Percentiles rank a stretch among this genome's conserved stretches.
These are phyloP conservation scores for Syzygium oleosum DNA, from an alignment of 345 rosid genomes.

Conservation along the genomic window DNA sequence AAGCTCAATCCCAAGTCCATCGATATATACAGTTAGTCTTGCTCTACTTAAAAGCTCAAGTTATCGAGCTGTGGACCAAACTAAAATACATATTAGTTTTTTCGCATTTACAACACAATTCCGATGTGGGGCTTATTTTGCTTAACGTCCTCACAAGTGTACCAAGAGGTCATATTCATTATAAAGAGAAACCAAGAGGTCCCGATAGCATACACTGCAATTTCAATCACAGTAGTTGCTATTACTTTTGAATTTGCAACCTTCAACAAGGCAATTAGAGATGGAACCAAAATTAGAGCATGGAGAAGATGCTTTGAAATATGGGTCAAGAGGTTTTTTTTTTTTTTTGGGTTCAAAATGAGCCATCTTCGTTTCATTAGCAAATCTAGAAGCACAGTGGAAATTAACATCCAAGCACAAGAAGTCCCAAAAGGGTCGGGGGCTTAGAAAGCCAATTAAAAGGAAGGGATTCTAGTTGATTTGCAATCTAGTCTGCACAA, in stretches of 20 bases:
- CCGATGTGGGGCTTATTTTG: accelerated
- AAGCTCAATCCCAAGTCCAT: accelerated
- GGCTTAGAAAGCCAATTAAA: neutral
- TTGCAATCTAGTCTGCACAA: neutral
- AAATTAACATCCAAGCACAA: neutral
- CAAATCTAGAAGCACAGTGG: neutral
- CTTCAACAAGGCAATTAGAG: neutral
- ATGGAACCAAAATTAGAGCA: neutral
- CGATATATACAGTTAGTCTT: accelerated
- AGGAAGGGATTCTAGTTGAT: neutral
- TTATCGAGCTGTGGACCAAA: accelerated
- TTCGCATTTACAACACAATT: accelerated
- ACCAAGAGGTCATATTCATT: neutral
- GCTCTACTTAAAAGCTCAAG: neutral
- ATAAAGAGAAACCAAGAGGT: neutral
- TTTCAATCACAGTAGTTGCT: too few relatives aligned
- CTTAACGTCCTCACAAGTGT: neutral
- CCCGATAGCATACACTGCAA: neutral
- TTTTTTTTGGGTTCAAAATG: neutral
- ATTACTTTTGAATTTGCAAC: neutral
- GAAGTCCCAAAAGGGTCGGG: neutral
- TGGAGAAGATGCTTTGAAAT: neutral
- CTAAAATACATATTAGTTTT: neutral
- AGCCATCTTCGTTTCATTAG: neutral
- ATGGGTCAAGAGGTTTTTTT: too few relatives aligned